Conservation (phyloP, 1,139 yeast genomes). For the Candida pseudoviswanathii region DNA sequence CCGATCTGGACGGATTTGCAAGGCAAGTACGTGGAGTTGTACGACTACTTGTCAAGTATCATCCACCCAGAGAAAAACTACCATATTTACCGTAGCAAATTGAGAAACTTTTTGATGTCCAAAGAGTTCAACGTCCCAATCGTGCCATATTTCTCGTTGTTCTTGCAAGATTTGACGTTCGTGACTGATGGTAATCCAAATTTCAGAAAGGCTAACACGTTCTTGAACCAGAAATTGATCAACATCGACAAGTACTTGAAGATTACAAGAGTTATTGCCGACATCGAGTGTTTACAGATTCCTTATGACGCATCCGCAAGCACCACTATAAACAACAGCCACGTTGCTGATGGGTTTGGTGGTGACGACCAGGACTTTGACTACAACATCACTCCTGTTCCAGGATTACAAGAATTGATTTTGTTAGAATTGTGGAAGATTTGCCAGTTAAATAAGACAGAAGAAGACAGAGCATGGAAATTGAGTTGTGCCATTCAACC, state of each 20-base stretch:
- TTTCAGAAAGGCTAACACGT: constrained; percentile 60
- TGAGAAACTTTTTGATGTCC: constrained; percentile 56
- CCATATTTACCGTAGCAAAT: constrained; percentile 67
- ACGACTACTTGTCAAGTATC: constrained; percentile 67
- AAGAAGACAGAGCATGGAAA: constrained; percentile 72
- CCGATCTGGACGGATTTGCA: constrained; percentile 68
- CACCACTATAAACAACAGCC: neutral
- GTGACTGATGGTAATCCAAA: constrained; percentile 85
- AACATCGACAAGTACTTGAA: constrained; percentile 84
- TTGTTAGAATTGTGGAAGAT: constrained; percentile 72
- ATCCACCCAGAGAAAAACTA: constrained; percentile 87
- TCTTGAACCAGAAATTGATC: constrained; percentile 61
- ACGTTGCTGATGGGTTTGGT: constrained; percentile 2
- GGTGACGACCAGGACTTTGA: constrained; percentile 23
- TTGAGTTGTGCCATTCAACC: constrained; percentile 61
- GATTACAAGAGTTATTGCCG: constrained; percentile 74
- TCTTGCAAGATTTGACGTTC: constrained; percentile 84
- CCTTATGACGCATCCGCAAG: constrained; percentile 37
- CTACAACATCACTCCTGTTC: constrained; percentile 41
- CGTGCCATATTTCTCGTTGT: constrained; percentile 84
- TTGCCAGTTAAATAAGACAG: constrained; percentile 57
- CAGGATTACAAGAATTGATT: constrained; percentile 62
- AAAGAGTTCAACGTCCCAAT: constrained; percentile 62
- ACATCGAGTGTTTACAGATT: constrained; percentile 74
- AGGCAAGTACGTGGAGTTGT: constrained; percentile 64